Base-by-base conservation (phyloP, 2,329 filamentous ascomycete genomes). In the Helotiales sp. region DNA sequence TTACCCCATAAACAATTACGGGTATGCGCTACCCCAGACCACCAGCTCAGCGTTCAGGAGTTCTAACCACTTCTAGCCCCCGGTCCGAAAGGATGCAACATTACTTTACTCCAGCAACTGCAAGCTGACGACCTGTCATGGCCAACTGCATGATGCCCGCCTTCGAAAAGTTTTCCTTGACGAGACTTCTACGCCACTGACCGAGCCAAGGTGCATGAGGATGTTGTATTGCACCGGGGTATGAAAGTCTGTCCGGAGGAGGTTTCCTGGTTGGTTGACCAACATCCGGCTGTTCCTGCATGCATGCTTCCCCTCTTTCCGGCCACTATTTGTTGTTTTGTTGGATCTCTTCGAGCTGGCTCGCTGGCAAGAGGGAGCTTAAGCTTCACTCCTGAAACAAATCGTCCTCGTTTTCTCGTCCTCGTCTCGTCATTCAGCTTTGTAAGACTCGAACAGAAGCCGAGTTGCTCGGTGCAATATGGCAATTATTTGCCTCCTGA, bases 1-100 rank as follows among this genome's bases (percentile, higher is more conserved):
- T 54, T 64, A 57, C 61, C 61, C 61, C 61, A 64, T 30, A 64
- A 47, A 49, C 52, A 30, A 63, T 54, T 13, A 22, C 43, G 22
- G 26, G 22, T 28, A 34, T 37, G 61, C 20, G 28, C 26, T 64
- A 49, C 61, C 52, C 61, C 61, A 49, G 61, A 64, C 52, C 37
- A 28, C 20, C n/a, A 6, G 5, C 17, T 20, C 40, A 45, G 40
- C 40, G 6, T 45, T 11, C 40, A 45, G 13, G 40, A 45, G 22
- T 24, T 20, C 28, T 20, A 30, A 20, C 34, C 52, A 11, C 22
- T 20, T 58, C n/a, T 4, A 57, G 50, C 1, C 43, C 37, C 37
- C 61, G 52, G 61, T 37, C 61, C 37, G 52, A 64, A 64, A 58
- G 50, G 52, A 61, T 49, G 43, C 43, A 50, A 61, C 45, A 34